These are phyloP conservation scores for Aureobasidium sp. DNA, from an alignment of 2,329 filamentous ascomycete genomes.

Conservation along the genomic window DNA sequence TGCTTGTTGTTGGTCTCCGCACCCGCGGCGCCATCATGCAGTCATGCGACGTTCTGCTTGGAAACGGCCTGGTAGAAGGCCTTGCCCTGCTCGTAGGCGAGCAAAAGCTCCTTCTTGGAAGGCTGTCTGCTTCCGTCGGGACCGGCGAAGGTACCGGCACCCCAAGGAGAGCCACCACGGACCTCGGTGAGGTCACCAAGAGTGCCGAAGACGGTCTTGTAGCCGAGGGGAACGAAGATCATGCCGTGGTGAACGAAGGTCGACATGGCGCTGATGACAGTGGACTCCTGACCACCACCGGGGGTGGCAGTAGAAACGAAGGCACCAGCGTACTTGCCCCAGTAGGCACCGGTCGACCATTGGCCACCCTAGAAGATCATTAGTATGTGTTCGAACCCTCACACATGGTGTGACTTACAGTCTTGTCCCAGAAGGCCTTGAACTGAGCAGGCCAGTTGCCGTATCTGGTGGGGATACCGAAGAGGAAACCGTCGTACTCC, in stretches of 20 bases:
- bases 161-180: constrained; percentile 85
- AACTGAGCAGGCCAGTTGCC: constrained; percentile 93
- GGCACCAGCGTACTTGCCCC: constrained; percentile 80
- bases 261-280: constrained; percentile 70
- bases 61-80: constrained; percentile 64
- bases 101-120: constrained; percentile 61
- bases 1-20: constrained; percentile 20
- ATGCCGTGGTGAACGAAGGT: constrained; percentile 91
- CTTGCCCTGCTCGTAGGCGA: constrained; percentile 79
- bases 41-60: constrained; percentile 63
- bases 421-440: constrained; percentile 89
- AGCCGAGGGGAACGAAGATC: constrained; percentile 92
- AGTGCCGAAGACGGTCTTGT: constrained; percentile 67
- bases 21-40: constrained; percentile 52
- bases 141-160: constrained; percentile 79
- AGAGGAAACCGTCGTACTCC: constrained; percentile 77
- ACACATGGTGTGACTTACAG: constrained; percentile 37
- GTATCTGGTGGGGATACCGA: constrained; percentile 92
- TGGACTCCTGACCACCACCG: constrained; percentile 91
- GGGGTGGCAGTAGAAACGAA: constrained; percentile 81
- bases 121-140: constrained; percentile 79
- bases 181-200: constrained; percentile 69
- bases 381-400: background rate
- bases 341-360: constrained; percentile 62
- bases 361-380: constrained; percentile 47